Conservation (phyloP, 2,329 filamentous ascomycete species). For the Ophiostoma australiae region DNA sequence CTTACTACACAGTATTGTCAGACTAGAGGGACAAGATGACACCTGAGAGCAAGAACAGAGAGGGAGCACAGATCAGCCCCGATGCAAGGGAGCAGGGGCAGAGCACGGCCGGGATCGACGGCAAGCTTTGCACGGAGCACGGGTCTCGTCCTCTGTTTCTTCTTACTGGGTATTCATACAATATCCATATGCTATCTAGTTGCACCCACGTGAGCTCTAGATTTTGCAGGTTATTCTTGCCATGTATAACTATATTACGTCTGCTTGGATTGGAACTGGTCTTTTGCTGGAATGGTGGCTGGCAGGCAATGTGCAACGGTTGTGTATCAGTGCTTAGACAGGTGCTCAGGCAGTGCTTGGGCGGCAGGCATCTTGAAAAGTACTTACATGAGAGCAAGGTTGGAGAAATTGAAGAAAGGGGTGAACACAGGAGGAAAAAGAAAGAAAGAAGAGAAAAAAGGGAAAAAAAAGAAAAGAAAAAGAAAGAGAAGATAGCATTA, state of each 20-base stretch:
- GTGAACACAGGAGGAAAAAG: not conserved
- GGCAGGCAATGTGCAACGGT: no score
- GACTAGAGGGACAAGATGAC: no score
- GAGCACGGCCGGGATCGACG: conserved; percentile 11
- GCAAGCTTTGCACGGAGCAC: conserved; percentile 14
- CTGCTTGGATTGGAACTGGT: no score
- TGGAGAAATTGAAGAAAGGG: not conserved
- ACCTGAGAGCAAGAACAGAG: not conserved
- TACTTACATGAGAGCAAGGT: no score
- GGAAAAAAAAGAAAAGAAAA: no score
- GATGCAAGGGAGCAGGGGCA: conserved; percentile 10
- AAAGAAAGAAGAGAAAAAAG: not conserved
- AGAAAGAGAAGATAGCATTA: not conserved
- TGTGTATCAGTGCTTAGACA: no score
- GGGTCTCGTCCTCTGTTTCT: no score
- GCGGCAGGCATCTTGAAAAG: no score
- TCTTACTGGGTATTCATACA: no score
- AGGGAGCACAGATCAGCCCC: not conserved
- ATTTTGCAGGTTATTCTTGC: not conserved
- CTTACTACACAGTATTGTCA: no score
- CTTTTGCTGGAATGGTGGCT: not conserved
- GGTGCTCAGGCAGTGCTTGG: no score
- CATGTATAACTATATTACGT: no score
- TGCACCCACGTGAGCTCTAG: not conserved
- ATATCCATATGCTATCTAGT: not conserved